These are phyloP conservation scores for Perkinsus olseni DNA, from an alignment of 169 alveolate genomes.

Conservation along the genomic window DNA sequence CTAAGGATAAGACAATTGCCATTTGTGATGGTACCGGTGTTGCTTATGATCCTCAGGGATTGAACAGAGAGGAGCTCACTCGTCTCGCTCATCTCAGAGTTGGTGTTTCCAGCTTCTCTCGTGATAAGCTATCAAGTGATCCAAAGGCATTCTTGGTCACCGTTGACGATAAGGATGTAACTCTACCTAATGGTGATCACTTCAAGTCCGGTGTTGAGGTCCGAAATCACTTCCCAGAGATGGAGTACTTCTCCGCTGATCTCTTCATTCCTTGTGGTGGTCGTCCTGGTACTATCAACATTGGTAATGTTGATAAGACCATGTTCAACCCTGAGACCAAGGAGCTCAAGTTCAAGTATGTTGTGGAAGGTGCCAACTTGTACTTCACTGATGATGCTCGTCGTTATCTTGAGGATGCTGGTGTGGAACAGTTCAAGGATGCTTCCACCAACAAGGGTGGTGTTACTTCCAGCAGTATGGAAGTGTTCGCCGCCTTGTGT, in stretches of 20 bases:
- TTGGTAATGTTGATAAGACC: constrained; percentile 41
- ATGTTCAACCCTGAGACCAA: constrained; percentile 35
- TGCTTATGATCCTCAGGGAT: constrained; percentile 65
- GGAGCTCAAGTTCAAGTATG: constrained; percentile 40
- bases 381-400: constrained; percentile 70
- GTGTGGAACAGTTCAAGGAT: constrained; percentile 60
- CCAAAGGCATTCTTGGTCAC: constrained; percentile 6
- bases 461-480: constrained; percentile 66
- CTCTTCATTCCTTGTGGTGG: constrained; percentile 78
- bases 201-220: no score
- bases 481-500: constrained; percentile 66
- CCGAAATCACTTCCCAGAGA: constrained; percentile 42
- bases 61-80: constrained; percentile 49
- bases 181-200: no score
- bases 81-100: constrained; percentile 40
- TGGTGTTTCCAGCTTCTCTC: no score
- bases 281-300: constrained; percentile 62
- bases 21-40: constrained; percentile 73
- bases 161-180: constrained; percentile 10
- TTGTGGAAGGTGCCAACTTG: constrained; percentile 75
- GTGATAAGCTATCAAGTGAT: no score
- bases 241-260: constrained; percentile 47
- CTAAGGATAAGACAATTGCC: constrained; percentile 57
- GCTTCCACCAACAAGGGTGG: constrained; percentile 77
- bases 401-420: constrained; percentile 51